phyloP scores from a whole-genome alignment of 2,329 filamentous ascomycete species.

The Bipolaris bicolor region DNA sequence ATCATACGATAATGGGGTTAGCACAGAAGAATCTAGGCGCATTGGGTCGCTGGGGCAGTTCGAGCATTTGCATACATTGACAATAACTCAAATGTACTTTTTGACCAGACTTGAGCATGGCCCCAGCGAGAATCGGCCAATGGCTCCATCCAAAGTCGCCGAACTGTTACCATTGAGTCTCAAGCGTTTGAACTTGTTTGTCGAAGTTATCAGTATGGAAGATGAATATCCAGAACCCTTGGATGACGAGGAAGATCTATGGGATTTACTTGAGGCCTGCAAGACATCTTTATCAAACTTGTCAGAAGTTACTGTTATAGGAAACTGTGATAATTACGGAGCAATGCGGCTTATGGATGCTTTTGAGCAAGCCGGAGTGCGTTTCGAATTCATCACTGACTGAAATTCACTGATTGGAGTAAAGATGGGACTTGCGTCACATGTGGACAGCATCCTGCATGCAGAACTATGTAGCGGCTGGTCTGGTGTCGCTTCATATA shows the following conservation, averaged over 20 bases:
- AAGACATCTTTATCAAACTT: background rate
- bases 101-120: slow-evolving; percentile 11
- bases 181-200: slow-evolving; percentile 16
- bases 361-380: slow-evolving; percentile 10
- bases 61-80: slow-evolving; percentile 13
- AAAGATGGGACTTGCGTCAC: background rate
- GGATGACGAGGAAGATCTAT: slow-evolving; percentile 8
- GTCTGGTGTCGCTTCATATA: background rate
- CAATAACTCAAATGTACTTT: slow-evolving; percentile 21
- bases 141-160: background rate
- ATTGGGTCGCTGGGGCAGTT: slow-evolving; percentile 22
- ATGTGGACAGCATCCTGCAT: background rate
- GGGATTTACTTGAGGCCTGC: slow-evolving; percentile 15
- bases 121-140: background rate
- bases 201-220: background rate
- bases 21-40: background rate
- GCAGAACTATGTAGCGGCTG: background rate
- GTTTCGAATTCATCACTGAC: background rate
- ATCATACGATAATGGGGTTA: background rate
- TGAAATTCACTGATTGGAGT: background rate
- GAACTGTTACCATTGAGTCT: slow-evolving; percentile 20
- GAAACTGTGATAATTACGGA: too few relatives aligned
- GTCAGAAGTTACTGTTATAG: background rate
- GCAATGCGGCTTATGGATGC: background rate
- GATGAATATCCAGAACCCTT: background rate